These are phyloP conservation scores for Blastobotrys apis DNA, from an alignment of 1,139 yeast genomes.

Conservation along the genomic window DNA sequence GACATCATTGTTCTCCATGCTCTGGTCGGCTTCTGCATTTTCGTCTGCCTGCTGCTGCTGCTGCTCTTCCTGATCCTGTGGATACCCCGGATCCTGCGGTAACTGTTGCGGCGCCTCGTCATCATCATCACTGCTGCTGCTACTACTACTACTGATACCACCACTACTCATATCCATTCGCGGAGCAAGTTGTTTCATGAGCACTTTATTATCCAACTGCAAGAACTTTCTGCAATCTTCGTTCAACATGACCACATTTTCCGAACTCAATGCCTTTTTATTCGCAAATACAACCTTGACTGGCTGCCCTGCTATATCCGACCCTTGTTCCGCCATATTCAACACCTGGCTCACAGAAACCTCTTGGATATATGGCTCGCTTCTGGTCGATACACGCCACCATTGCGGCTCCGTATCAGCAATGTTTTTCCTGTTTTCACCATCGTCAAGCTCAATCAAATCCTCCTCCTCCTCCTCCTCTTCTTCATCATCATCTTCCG, in stretches of 20 bases:
- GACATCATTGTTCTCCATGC: not conserved
- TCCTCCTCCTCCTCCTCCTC: slow-evolving; percentile 14
- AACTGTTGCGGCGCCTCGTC: slow-evolving; percentile 7
- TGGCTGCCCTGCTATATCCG: slow-evolving; percentile 24
- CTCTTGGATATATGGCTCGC: not conserved
- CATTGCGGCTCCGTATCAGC: too few species aligned
- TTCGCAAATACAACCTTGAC: slow-evolving; percentile 28
- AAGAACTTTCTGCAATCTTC: slow-evolving; percentile 16
- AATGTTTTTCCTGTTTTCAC: too few species aligned
- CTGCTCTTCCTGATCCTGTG: too few species aligned
- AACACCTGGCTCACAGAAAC: not conserved
- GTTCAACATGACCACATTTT: slow-evolving; percentile 17
- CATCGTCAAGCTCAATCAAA: slow-evolving; percentile 20
- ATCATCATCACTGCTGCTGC: slow-evolving; percentile 8
- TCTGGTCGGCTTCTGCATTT: not conserved
- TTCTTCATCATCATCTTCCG: too few species aligned
- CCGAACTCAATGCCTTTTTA: slow-evolving; percentile 22
- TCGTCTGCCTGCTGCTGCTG: too few species aligned
- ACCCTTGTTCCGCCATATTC: not conserved
- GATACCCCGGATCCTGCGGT: slow-evolving; percentile 8
- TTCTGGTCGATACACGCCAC: not conserved
- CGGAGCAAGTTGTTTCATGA: too few species aligned
- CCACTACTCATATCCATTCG: too few species aligned
- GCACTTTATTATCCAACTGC: slow-evolving; percentile 1
- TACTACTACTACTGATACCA: too few species aligned